These are phyloP conservation scores for Clavispora asparagi DNA, from an alignment of 805 yeast genomes.

Conservation along the genomic window DNA sequence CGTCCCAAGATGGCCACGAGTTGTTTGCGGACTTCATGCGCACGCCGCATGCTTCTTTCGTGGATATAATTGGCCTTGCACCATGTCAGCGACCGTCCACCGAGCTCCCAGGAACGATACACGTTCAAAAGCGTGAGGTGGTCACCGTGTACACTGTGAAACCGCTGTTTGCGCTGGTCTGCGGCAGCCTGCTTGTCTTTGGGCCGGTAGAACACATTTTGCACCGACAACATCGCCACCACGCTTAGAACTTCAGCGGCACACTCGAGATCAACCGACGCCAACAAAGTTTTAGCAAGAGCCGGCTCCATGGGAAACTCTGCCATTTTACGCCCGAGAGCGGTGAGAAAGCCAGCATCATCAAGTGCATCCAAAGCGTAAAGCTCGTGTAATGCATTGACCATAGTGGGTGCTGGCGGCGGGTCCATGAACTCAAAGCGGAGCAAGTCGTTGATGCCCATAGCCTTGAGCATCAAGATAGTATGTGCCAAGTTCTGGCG, in stretches of 20 bases:
- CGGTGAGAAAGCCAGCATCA: conserved; percentile 69
- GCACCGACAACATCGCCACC: conserved; percentile 88
- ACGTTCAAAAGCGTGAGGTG: conserved; percentile 81
- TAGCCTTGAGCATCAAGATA: conserved; percentile 78
- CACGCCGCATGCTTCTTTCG: conserved; percentile 68
- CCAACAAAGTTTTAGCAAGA: conserved; percentile 72
- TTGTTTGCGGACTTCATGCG: conserved; percentile 76
- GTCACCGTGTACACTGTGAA: conserved; percentile 74
- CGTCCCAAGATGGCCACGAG: conserved; percentile 51
- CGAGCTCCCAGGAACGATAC: conserved; percentile 64
- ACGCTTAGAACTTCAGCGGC: conserved; percentile 76
- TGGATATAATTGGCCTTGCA: conserved; percentile 79
- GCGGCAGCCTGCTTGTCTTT: conserved; percentile 71
- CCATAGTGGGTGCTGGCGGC: conserved; percentile 71
- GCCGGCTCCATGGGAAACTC: conserved; percentile 95
- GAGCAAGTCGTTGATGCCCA: conserved; percentile 79
- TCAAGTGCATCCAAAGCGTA: conserved; percentile 81
- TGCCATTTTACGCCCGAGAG: conserved; percentile 77
- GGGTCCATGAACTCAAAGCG: conserved; percentile 89
- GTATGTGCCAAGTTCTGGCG: conserved; percentile 83
- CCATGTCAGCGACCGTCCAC: conserved; percentile 61
- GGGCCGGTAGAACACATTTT: conserved; percentile 76
- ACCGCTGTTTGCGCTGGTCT: conserved; percentile 67
- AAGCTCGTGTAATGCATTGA: conserved; percentile 76
- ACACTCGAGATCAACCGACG: conserved; percentile 66